A percentile compares a stretch with the other conserved stretches of the same genome.
Conservation (phyloP, 257 asterid species). For the Orobanche coerulescens region DNA sequence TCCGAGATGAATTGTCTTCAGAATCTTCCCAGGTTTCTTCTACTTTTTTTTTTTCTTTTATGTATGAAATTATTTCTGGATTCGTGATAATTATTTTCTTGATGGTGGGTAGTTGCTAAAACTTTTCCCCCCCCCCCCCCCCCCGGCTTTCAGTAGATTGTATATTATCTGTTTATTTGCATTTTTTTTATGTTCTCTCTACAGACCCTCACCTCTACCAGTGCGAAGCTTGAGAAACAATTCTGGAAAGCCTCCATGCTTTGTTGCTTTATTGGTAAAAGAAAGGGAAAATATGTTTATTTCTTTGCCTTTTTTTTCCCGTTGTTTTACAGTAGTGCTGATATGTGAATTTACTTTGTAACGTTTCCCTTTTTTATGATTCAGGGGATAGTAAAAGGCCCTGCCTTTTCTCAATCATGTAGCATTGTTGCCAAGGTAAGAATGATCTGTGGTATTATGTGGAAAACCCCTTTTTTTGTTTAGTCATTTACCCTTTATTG, state of each 20-base stretch:
- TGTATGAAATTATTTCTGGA: background rate
- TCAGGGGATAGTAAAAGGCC: conserved; percentile 32
- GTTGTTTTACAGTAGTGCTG: background rate
- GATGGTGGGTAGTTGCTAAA: background rate
- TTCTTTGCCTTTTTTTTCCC: background rate
- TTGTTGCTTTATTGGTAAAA: conserved; percentile 41
- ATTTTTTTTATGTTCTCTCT: background rate
- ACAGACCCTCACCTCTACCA: conserved; percentile 58
- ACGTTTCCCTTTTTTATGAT: conserved; percentile 13
- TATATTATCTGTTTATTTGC: conserved; percentile 13
- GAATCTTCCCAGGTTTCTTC: conserved; percentile 52
- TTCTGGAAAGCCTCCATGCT: conserved; percentile 30
- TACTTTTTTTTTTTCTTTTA: background rate
- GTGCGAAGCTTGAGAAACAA: conserved; percentile 36
- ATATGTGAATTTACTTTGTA: background rate
- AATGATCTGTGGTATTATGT: conserved; percentile 11
- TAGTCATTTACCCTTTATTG: background rate
- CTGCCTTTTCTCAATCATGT: conserved; percentile 21
- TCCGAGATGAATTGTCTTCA: conserved; percentile 91
- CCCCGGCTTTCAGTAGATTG: conserved; percentile 3
- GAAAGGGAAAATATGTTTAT: background rate
- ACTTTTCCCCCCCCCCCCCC: background rate
- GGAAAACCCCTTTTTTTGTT: background rate
- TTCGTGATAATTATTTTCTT: background rate
- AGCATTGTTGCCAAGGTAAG: conserved; percentile 31